Evolutionary conservation across 2,329 filamentous ascomycete species (phyloP), one percentile per base, ranked within the genome.

Genomic region (Cordyceps cateniannulata): DNA sequence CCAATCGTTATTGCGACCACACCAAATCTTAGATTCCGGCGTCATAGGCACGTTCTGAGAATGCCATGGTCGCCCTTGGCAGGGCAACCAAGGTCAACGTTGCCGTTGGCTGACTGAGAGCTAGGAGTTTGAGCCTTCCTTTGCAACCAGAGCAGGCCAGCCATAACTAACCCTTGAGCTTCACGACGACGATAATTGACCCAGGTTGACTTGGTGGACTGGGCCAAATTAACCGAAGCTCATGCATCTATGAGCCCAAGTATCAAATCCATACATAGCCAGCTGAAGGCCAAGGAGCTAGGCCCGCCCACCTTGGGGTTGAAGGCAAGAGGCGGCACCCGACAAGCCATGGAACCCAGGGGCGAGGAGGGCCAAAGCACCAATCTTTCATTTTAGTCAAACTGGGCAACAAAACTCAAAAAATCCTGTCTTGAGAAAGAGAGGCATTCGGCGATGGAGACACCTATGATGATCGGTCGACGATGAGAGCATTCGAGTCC

Each of bases 221-320:
- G 24, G 38, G n/a, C 25, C 20, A 45, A 32, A 24, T 51, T 48
- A 24, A 5, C 20, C 48, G 16, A 47, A 52, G 18, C 18, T 35
- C 35, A n/a, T 25, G 35, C 49, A 29, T n/a, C 18, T 1, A 12
- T 27, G 16, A 24, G 7, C 5, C 16, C 12, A 47, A n/a, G 55
- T 10, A 22, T n/a, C 27, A 58, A 8, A 32, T 29, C 5, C 22
- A 54, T 10, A 16, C 24, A 27, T 44, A 14, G 14, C 35, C 50
- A 54, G 58, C 58, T 60, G 50, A 60, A 52, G 40, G 22, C 50
- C 10, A 32, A n/a, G 29, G 42, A 54, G 58, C 49, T 54, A 44
- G 35, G 18, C n/a, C 50, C 48, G 49, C 57, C 29, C 58, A 49
- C 42, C 10, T 48, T 60, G 42, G 48, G 40, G 14, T 44, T 35